These are phyloP conservation scores for Hordeum pubiflorum DNA, from an alignment of 202 grass and related monocot species.

Conservation along the genomic window DNA sequence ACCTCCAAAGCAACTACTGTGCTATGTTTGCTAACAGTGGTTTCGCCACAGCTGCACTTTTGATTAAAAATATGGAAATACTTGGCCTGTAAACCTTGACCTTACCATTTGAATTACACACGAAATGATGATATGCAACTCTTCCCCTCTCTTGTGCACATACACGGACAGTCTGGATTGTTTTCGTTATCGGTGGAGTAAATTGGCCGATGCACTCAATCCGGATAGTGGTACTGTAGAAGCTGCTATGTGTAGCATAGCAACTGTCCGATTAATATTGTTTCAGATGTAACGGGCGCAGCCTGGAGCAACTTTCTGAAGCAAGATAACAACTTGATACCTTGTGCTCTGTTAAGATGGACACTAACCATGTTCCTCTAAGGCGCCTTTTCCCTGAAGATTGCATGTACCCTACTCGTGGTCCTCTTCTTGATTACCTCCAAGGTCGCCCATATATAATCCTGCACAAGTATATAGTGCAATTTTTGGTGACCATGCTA, in stretches of 20 bases:
- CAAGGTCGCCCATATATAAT: neutral
- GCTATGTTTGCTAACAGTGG: conserved; percentile 2
- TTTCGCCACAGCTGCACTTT: neutral
- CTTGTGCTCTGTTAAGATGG: too few relatives aligned
- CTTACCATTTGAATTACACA: neutral
- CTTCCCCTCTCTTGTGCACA: neutral
- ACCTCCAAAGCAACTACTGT: neutral
- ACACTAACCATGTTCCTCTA: neutral
- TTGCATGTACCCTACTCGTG: too few relatives aligned
- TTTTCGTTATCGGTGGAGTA: neutral
- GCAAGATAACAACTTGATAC: too few relatives aligned
- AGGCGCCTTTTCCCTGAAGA: neutral
- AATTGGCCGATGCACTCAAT: neutral
- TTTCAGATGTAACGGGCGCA: neutral
- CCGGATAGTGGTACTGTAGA: neutral
- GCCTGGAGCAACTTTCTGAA: too few relatives aligned
- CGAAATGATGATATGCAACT: neutral
- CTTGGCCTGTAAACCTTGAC: neutral
- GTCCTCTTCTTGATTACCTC: neutral
- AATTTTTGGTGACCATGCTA: neutral
- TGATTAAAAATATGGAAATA: neutral
- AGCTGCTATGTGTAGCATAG: neutral
- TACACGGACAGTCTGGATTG: neutral
- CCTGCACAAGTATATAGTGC: neutral
- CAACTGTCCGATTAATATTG: neutral